phyloP scores from a whole-genome alignment of 257 asterid genomes.

The Datura wrightii region DNA sequence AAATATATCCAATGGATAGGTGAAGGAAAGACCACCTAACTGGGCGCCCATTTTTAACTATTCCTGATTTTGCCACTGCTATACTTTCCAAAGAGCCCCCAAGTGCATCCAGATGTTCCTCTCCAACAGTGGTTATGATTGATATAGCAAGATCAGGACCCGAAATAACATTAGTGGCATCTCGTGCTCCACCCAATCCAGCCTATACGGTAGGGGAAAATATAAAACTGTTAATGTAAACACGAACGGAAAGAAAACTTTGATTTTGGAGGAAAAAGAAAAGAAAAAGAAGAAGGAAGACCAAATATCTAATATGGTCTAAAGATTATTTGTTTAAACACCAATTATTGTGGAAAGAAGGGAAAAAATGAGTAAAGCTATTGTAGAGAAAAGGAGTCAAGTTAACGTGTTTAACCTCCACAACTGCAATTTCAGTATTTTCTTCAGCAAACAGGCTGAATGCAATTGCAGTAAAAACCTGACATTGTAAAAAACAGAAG shows the following conservation, averaged over 20 bases:
- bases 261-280: not conserved
- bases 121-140: conserved; percentile 86
- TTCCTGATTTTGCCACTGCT: conserved; percentile 90
- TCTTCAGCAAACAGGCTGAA: conserved; percentile 86
- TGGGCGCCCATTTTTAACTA: conserved; percentile 83
- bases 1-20: conserved; percentile 32
- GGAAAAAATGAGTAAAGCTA: conserved; percentile 26
- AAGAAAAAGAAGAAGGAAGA: not conserved
- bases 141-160: conserved; percentile 72
- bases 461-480: conserved; percentile 92
- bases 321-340: conserved; percentile 2
- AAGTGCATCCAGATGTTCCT: conserved; percentile 92
- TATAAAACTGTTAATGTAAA: not conserved
- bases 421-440: conserved; percentile 82
- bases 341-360: conserved; percentile 24
- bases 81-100: conserved; percentile 97
- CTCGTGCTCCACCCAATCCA: conserved; percentile 94
- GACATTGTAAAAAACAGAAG: conserved; percentile 36
- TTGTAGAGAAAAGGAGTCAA: conserved; percentile 28
- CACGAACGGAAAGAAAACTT: not conserved
- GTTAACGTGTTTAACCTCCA: conserved; percentile 65
- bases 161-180: conserved; percentile 87
- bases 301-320: not conserved
- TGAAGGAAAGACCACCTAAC: conserved; percentile 81
- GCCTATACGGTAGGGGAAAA: conserved; percentile 43